Percentiles rank a stretch among this genome's conserved stretches.
Evolutionary conservation across 2,329 filamentous ascomycete genomes (phyloP).

Genomic region (Epichloe uncinata): DNA sequence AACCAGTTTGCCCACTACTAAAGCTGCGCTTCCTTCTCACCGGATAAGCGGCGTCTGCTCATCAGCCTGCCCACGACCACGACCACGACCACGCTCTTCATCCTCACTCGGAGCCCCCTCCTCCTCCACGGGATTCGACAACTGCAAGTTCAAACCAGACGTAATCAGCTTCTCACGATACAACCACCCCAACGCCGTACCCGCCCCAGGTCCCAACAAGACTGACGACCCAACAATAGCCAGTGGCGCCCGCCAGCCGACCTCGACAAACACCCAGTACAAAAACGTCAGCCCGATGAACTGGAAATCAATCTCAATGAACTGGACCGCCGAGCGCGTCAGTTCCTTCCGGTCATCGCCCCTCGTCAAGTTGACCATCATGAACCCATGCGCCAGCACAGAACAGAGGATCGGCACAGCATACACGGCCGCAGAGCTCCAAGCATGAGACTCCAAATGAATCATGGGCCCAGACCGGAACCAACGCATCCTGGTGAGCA

Average conservation of each 20-base stretch:
- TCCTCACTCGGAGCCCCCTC: conserved; percentile 5
- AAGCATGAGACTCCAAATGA: conserved; percentile 30
- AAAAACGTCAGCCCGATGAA: conserved; percentile 34
- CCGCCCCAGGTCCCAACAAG: conserved; percentile 25
- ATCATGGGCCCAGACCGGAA: conserved; percentile 17
- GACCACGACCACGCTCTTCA: conserved; percentile 6
- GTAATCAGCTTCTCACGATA: conserved; percentile 24
- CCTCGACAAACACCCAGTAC: conserved; percentile 41
- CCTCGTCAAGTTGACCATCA: conserved; percentile 26
- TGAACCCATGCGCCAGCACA: conserved; percentile 26
- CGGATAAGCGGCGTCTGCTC: conserved; percentile 24
- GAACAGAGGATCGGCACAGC: conserved; percentile 31
- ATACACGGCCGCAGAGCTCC: conserved; percentile 29
- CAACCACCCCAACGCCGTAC: conserved; percentile 25
- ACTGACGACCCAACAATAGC: conserved; percentile 17
- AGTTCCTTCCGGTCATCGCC: conserved; percentile 34
- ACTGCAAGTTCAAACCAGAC: conserved; percentile 10
- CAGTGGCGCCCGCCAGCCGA: conserved; percentile 27
- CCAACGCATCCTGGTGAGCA: conserved; percentile 13
- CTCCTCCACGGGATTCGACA: conserved; percentile 4
- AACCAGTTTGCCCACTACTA: neutral
- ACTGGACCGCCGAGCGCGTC: conserved; percentile 32
- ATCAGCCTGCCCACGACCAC: conserved; percentile 3
- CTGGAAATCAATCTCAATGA: conserved; percentile 33
- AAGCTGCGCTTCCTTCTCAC: neutral